Base-by-base conservation (phyloP, 176 grass and related monocot genomes). In the Saccharum officinarum region DNA sequence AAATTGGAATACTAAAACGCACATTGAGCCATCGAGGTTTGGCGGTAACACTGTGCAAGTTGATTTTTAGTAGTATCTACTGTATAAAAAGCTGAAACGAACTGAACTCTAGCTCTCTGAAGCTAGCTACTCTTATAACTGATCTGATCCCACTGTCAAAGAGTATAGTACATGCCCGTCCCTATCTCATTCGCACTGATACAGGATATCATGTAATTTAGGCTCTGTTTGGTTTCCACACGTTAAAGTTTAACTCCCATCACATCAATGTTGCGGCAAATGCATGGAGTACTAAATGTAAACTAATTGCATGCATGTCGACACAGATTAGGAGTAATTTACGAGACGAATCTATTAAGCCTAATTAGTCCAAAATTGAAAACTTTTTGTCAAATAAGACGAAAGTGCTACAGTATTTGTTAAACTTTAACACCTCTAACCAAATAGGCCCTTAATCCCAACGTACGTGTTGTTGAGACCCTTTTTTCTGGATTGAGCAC, bases 401-500 rank as follows among this genome's bases (percentile, higher is more conserved):
- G 28, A 28, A 28, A 28, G 28, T 28, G 28, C 28, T 28, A 28
- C 28, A 28, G 28, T 28, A 1, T 28, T 28, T 28, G 28, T 28
- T 28, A 28, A 28, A 28, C 28, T 28, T 28, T 28, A 28, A 28
- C 28, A 28, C 28, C 28, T 28, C 28, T 28, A 28, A 28, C 28
- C 28, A 28, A 28, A 28, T 1, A 28, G 28, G 28, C 28, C 28
- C 28, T 12, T 76, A 20, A 62, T 25, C 46, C 60, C 8, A 54
- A 8, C 31, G 50, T 41, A 5, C 73, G 22, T 8, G 28, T 47
- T 76, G 62, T 61, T 42, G 61, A 69, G 20, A 10, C 47, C 22
- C 77, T 81, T 88, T 79, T 52, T 13, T 22, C 30, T 39, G 20
- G 13, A 49, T 12, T 69, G 47, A 75, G 57, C 75, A 84, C 8